These are phyloP conservation scores for Sporothrix brasiliensis DNA, from an alignment of 2,329 filamentous ascomycete genomes.

Conservation along the genomic window DNA sequence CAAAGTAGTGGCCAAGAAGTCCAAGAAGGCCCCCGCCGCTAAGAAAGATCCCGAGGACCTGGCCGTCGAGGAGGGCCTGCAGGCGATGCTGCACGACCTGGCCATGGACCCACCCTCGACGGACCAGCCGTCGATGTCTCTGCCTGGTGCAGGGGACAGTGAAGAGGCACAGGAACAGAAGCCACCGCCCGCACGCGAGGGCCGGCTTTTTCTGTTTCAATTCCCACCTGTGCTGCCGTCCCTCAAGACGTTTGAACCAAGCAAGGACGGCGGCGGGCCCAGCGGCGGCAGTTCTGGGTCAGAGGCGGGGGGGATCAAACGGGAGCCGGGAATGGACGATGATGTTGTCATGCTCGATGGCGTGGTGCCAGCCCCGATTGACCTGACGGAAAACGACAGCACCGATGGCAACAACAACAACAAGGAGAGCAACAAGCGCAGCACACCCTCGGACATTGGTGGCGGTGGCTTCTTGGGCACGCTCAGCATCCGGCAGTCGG, in stretches of 20 bases:
- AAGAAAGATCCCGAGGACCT: slow-evolving; percentile 47
- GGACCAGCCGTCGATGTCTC: neutral
- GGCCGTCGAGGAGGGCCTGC: slow-evolving; percentile 47
- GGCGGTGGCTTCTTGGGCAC: slow-evolving; percentile 61
- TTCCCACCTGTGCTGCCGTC: slow-evolving; percentile 65
- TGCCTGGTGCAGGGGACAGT: neutral
- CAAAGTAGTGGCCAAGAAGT: slow-evolving; percentile 32
- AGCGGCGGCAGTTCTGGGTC: slow-evolving; percentile 3
- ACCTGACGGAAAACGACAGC: slow-evolving; percentile 46
- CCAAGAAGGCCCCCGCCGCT: slow-evolving; percentile 39
- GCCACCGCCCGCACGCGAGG: slow-evolving; percentile 45
- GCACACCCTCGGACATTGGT: slow-evolving; percentile 36
- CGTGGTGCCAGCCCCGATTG: slow-evolving; percentile 42
- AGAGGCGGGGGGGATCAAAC: slow-evolving; percentile 43
- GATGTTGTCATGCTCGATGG: slow-evolving; percentile 47
- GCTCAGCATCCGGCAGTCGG: slow-evolving; percentile 63
- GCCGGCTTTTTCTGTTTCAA: slow-evolving; percentile 65
- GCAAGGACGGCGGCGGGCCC: neutral
- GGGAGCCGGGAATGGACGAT: slow-evolving; percentile 44
- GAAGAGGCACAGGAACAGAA: slow-evolving; percentile 24
- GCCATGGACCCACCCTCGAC: slow-evolving; percentile 40
- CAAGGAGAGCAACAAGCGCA: slow-evolving; percentile 20
- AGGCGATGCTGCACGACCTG: slow-evolving; percentile 50
- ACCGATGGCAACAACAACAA: slow-evolving; percentile 5
- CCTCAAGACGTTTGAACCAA: slow-evolving; percentile 43